Evolutionary conservation across 169 alveolate genomes (phyloP), one percentile per base, ranked within the genome.

Genomic region (Plasmodium fragile): DNA sequence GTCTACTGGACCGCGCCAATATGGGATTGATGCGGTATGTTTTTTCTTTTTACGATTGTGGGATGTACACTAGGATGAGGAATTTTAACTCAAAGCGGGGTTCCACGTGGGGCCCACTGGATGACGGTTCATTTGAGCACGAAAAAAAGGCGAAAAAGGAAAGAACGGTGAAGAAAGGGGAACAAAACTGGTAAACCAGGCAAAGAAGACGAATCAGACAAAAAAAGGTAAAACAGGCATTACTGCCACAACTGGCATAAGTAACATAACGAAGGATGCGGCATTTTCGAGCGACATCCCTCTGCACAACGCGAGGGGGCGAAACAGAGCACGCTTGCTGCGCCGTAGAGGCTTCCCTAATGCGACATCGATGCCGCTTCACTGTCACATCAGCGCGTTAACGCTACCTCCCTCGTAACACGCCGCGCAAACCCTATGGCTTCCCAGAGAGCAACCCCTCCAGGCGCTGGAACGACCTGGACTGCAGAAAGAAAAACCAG

Each of bases 401-500:
- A 36, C n/a, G 41, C 13, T 65, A 65, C 8, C 13, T 65, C 41
- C 36, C 36, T 11, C n/a, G 13, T 65, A 18, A 18, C 75, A 65
- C 39, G 30, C n/a, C n/a, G 36, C 75, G 25, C n/a, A 13, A 49
- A 49, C 22, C 25, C 18, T 18, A 49, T 16, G 25, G 22, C 25
- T 7, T 49, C 75, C 75, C 72, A 8, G 34, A 39, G 7, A 83
- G 43, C 39, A 73, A 36, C 4, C 22, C 18, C 28, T 41, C 80
- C 77, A 85, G 79, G 32, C 80, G 36, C 39, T 85, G 77, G 43
- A 85, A 30, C 13, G 85, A 72, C 43, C 79, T 55, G 4, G 85
- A 32, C 45, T 85, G 93, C 16, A 75, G 34, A 75, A 85, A 53
- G 59, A 77, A 85, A 55, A 73, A 85, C 93, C 93, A 85, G n/a